Evolutionary conservation across 1,284 basidiomycete species (phyloP), one percentile per base, ranked within the genome.

Genomic region (Microbotryum violaceum): DNA sequence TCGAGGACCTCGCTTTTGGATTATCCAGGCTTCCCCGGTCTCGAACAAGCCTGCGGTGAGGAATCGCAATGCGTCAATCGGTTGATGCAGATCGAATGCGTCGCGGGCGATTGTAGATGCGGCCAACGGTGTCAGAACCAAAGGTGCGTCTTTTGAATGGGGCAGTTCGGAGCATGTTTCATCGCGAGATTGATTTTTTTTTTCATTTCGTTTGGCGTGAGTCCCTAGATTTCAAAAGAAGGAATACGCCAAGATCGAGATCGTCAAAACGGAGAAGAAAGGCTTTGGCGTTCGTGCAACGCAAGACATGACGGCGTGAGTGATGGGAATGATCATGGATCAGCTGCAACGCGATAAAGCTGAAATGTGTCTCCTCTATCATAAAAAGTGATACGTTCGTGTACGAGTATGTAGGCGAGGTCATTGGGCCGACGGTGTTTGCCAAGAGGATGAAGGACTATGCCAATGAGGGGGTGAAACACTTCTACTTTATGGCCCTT

Each of bases 401-500:
- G 62, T 97, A 97, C 76, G 94, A 99, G 77, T 98, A 99, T 74
- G 85, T 98, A 29, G 96, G 96, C 49, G 96, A 99, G 70, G 91
- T 99, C 23, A 89, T 99, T 68, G 87, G 85, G 63, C 87, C 91
- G 50, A 79, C 81, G 20, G 87, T 87, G 20, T 97, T 99, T 75
- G 84, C 88, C 75, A 91, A 90, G 74, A 85, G 94, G 47, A 97
- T 98, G 91, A 83, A 88, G 55, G 85, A 88, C 46, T 99, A 99
- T 74, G 91, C 85, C 2, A 82, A 87, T 49, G 91, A 97, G 75
- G 93, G 93, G 20, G 92, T 97, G 66, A 81, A 85, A 60, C 94
- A 98, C 76, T 99, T 98, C 73, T 99, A 98, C 78, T 99, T 99
- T 73, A 99, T 98, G 96, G 94, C 97, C 89, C 78, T 98, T 60